A percentile compares a stretch with the other conserved stretches of the same genome.
Conservation (phyloP, 2,329 filamentous ascomycete species). For the Trichoderma sp. region DNA sequence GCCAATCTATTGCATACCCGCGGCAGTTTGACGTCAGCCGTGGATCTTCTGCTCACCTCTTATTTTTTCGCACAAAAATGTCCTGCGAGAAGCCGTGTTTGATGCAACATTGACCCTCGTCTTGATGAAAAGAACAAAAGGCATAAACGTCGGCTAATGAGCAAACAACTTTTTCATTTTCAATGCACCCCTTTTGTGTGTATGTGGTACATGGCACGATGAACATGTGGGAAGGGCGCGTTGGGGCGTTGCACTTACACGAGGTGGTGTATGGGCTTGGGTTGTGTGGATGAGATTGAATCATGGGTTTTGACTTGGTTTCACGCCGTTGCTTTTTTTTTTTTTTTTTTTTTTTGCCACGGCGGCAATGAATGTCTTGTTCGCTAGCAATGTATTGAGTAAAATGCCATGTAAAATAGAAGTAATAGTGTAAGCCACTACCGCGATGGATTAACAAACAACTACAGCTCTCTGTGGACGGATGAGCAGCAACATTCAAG, state of each 20-base stretch:
- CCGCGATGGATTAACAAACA: neutral
- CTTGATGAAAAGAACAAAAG: neutral
- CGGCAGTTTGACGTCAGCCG: neutral
- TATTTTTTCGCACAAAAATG: neutral
- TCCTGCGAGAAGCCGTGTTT: slow-evolving; percentile 2
- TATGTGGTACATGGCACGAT: neutral
- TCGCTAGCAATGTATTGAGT: neutral
- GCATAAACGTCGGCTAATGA: neutral
- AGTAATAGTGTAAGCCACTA: neutral
- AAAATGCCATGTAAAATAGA: neutral
- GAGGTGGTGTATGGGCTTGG: neutral
- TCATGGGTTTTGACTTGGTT: neutral
- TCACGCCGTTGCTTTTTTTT: neutral
- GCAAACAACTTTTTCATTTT: neutral
- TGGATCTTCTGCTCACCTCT: neutral
- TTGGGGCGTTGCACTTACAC: slow-evolving; percentile 2
- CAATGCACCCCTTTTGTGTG: neutral
- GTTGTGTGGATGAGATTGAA: neutral
- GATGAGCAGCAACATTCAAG: neutral
- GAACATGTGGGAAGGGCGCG: neutral
- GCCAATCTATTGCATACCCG: neutral
- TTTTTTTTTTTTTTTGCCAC: neutral
- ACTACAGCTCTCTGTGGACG: neutral
- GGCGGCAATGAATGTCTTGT: neutral
- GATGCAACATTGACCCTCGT: neutral